Percentiles rank a stretch among this genome's conserved stretches.
phyloP scores from a whole-genome alignment of 768 basidiomycete genomes.

The Boletellus ananas region DNA sequence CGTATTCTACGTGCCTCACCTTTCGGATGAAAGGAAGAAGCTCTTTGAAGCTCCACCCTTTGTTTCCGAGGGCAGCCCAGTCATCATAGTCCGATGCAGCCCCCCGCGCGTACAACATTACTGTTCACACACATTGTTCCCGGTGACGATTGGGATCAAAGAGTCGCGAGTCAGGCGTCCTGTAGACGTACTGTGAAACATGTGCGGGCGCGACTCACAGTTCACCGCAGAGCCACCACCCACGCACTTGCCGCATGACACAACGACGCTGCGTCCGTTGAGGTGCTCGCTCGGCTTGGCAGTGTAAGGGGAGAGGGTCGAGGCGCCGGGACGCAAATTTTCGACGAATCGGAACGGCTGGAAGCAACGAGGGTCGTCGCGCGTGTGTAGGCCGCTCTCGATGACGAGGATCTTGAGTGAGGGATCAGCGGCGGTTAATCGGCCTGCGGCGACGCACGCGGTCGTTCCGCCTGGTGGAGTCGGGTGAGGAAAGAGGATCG shows the following conservation, averaged over 20 bases:
- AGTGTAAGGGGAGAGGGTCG: constrained; percentile 11
- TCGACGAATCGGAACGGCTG: constrained; percentile 17
- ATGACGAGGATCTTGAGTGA: constrained; percentile 26
- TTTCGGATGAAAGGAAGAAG: constrained; percentile 26
- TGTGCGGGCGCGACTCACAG: constrained; percentile 7
- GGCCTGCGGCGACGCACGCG: constrained; percentile 27
- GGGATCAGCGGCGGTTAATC: constrained; percentile 24
- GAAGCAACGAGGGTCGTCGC: constrained; percentile 16
- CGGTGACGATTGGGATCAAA: too few relatives aligned
- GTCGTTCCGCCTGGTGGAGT: constrained; percentile 19
- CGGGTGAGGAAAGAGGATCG: background rate
- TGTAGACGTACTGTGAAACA: background rate
- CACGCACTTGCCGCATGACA: constrained; percentile 19
- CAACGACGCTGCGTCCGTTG: constrained; percentile 11
- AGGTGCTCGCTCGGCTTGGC: constrained; percentile 12
- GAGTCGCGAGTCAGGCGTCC: too few relatives aligned
- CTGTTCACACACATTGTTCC: background rate
- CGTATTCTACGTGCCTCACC: background rate
- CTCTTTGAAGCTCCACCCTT: constrained; percentile 24
- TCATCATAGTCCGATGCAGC: constrained; percentile 29
- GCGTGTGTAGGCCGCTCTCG: constrained; percentile 22
- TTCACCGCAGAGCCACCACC: constrained; percentile 27
- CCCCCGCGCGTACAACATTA: constrained; percentile 20
- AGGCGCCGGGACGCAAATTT: constrained; percentile 17
- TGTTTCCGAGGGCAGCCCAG: constrained; percentile 22